Evolutionary conservation across 306 rosid genomes (phyloP).

Genomic region (Parietaria judaica): DNA sequence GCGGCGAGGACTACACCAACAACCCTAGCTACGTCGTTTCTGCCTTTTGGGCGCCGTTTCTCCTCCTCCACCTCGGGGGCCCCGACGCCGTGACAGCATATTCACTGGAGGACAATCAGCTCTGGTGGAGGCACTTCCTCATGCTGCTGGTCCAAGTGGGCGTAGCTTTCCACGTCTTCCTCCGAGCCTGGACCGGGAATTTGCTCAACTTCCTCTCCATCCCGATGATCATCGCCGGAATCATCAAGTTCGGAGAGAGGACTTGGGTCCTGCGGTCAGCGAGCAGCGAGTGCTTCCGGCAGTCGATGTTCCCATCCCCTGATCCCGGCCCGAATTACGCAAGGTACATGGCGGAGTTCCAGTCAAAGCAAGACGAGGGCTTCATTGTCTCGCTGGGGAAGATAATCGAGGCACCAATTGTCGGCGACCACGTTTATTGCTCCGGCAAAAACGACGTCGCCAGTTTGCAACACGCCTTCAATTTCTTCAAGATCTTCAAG

Average conservation of each 20-base stretch:
- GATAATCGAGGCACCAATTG: not conserved
- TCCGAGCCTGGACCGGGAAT: conserved; percentile 19
- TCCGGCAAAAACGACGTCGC: not conserved
- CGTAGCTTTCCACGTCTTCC: conserved; percentile 28
- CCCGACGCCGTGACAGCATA: conserved; percentile 46
- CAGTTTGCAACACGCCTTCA: not conserved
- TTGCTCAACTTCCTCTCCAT: conserved; percentile 20
- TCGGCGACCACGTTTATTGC: not conserved
- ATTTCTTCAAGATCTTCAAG: conserved; percentile 20
- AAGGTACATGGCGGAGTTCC: conserved; percentile 33
- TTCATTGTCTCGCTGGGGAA: not conserved
- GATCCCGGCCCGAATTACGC: conserved; percentile 47
- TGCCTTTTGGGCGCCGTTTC: conserved; percentile 48
- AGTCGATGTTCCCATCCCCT: conserved; percentile 22
- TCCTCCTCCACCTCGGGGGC: conserved; percentile 41
- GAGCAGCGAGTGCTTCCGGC: conserved; percentile 21
- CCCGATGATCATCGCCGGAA: conserved; percentile 32
- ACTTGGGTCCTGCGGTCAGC: conserved; percentile 32
- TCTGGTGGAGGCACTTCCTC: conserved; percentile 42
- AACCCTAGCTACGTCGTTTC: not conserved
- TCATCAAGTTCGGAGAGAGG: conserved; percentile 33
- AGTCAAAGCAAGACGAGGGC: conserved; percentile 11
- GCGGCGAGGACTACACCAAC: not conserved
- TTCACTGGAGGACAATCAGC: conserved; percentile 39
- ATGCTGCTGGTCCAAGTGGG: conserved; percentile 14